Base-by-base conservation (phyloP, 2,329 filamentous ascomycete species). In the Arthrobotrys conoides region DNA sequence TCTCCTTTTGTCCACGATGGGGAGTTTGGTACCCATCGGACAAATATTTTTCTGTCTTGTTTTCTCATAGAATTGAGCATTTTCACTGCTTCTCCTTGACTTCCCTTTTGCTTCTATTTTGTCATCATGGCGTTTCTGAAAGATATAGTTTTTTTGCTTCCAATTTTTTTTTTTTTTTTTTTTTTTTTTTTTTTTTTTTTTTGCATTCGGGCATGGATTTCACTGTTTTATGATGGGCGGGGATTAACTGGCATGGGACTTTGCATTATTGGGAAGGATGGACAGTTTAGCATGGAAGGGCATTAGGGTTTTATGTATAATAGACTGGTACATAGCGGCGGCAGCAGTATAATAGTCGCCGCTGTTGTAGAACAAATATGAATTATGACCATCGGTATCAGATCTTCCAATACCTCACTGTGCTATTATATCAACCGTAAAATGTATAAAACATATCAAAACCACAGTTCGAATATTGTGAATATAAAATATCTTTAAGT, bases 231-330 rank as follows among this genome's bases (percentile, higher is more conserved):
- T 36, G 33, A 16, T 12, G 38, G 38, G 12, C 3, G 38, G 12
- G 38, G 5, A 30, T n/a, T 16, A 41, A 16, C 12, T 4, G 38
- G 38, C 12, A 16, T 41, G 14, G 38, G 38, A 41, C 14, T 41
- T 5, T 41, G 38, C 38, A 41, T 41, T 41, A 16, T 41, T n/a
- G 2, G 38, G 38, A n/a, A 14, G 3, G 38, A 12, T 5, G 38
- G 38, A 16, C 38, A 12, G 38, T 59, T 20, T 59, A 8, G 33
- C 33, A 59, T 24, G 53, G 33, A 12, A 16, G 53, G 53, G 53
- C 10, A 20, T 41, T 38, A 38, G n/a, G 53, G 30, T 14, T n/a
- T 61, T 61, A 61, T 61, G 57, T 61, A 61, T 44, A 1, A 61
- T 61, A 59, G 14, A 20, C 27, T 22, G n/a, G 22, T 6, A 59